Evolutionary conservation across 1,284 basidiomycete species (phyloP).

Genomic region (Ceratobasidium sp.): DNA sequence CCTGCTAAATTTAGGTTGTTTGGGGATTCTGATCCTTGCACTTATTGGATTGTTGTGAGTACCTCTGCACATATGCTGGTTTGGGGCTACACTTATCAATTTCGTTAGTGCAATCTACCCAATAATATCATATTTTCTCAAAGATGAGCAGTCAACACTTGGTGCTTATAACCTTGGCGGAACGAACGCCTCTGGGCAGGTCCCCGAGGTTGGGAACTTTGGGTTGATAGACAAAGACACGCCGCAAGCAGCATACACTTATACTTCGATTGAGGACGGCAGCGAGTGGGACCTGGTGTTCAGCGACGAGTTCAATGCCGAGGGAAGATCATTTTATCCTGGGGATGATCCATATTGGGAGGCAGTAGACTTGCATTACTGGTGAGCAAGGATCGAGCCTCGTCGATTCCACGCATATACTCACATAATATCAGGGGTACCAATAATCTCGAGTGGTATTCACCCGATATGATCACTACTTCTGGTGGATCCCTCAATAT

Average conservation of each 20-base stretch:
- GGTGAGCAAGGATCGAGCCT: constrained; percentile 38
- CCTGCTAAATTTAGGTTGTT: constrained; percentile 77
- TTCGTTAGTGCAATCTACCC: constrained; percentile 53
- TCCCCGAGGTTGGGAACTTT: constrained; percentile 72
- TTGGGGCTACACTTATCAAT: background rate
- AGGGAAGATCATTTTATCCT: constrained; percentile 57
- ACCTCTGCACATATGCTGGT: background rate
- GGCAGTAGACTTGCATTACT: constrained; percentile 59
- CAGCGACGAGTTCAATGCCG: constrained; percentile 58
- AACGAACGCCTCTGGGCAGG: constrained; percentile 54
- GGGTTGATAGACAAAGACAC: constrained; percentile 82
- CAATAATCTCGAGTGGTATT: constrained; percentile 70
- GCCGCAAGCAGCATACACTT: constrained; percentile 53
- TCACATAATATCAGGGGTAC: constrained; percentile 40
- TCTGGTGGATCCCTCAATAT: constrained; percentile 73
- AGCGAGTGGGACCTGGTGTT: constrained; percentile 54
- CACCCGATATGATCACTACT: constrained; percentile 74
- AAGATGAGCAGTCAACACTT: constrained; percentile 31
- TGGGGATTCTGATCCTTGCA: constrained; percentile 66
- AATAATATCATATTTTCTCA: constrained; percentile 52
- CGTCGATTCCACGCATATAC: background rate
- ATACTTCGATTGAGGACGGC: constrained; percentile 51
- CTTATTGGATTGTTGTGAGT: constrained; percentile 79
- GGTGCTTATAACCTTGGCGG: constrained; percentile 57
- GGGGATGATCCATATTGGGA: constrained; percentile 60